A percentile compares a stretch with the other conserved stretches of the same genome.
These are phyloP conservation scores for Nicotiana knightiana DNA, from an alignment of 257 asterid species.

Conservation along the genomic window DNA sequence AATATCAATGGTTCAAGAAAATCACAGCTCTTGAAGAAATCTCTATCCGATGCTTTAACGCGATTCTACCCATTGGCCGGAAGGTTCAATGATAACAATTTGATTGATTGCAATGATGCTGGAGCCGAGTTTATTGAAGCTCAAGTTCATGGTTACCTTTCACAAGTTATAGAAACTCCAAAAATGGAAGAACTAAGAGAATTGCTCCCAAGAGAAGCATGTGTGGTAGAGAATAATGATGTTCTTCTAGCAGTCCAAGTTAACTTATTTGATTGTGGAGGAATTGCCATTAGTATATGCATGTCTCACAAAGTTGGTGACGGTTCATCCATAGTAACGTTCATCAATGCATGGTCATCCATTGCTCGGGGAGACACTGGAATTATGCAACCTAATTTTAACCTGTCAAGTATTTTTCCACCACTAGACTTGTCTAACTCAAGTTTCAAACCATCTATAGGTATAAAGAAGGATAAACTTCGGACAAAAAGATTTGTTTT, in stretches of 20 bases:
- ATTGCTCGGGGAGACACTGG: slow-evolving; percentile 4
- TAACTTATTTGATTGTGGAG: slow-evolving; percentile 34
- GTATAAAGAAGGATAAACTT: slow-evolving; percentile 14
- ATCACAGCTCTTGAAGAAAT: slow-evolving; percentile 20
- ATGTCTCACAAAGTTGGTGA: slow-evolving; percentile 33
- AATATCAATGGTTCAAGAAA: neutral
- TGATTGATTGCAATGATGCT: slow-evolving; percentile 34
- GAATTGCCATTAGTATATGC: slow-evolving; percentile 26
- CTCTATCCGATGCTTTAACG: slow-evolving; percentile 25
- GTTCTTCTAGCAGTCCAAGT: slow-evolving; percentile 25
- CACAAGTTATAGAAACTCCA: neutral
- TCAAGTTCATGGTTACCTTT: slow-evolving; percentile 10
- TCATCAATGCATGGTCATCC: slow-evolving; percentile 39
- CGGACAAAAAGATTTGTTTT: slow-evolving; percentile 28
- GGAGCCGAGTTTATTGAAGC: slow-evolving; percentile 33
- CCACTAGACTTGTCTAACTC: slow-evolving; percentile 17
- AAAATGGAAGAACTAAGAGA: slow-evolving; percentile 1
- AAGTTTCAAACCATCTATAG: slow-evolving; percentile 7
- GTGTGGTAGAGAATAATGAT: neutral
- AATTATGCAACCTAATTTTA: neutral
- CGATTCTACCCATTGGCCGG: slow-evolving; percentile 39
- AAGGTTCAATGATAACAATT: slow-evolving; percentile 6
- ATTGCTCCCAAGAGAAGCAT: slow-evolving; percentile 18
- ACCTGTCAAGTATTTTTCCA: slow-evolving; percentile 19
- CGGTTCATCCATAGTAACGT: slow-evolving; percentile 24